Base-by-base conservation (phyloP, 768 basidiomycete genomes). In the Multifurca ochricompacta region DNA sequence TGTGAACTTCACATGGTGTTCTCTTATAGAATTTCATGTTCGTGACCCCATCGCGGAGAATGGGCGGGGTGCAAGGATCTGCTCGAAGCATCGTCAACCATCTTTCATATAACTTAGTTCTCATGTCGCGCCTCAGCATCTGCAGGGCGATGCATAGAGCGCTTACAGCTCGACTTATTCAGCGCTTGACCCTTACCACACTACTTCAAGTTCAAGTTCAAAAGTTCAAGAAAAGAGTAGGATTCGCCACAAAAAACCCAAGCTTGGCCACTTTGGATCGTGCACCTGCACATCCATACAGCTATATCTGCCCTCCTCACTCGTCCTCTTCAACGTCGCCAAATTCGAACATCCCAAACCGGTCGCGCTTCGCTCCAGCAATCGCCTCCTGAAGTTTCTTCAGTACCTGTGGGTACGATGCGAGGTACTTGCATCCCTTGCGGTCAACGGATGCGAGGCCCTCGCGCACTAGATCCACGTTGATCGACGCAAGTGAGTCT, bases 241-340 rank as follows among this genome's bases (percentile, higher is more conserved):
- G n/a, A n/a, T n/a, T n/a, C n/a, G n/a, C n/a, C n/a, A n/a, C 23
- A 41, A 41, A 41, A 41, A 3, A 10, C 1, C 48, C 27, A 27
- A 36, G 16, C 11, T 37, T 40, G 39, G 19, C 18, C 39, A 23
- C 39, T 13, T 16, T 25, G 30, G 16, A 5, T 9, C 30, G 37
- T 19, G 21, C 23, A 14, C n/a, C 30, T 14, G 31, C 18, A n/a
- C 31, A 39, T 28, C 19, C 30, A 48, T 35, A 34, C 31, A 30
- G 19, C 18, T 30, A 28, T 31, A 19, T 25, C 54, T 28, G 14
- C 21, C 27, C 11, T 23, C 35, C 54, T 21, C 68, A 76, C 55
- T 91, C 85, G 53, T 91, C 89, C 66, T 91, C 89, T 60, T 89
- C 88, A 11, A 91, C 76, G 67, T 92, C 90, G n/a, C 91, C 91